A percentile compares a stretch with the other conserved stretches of the same genome.
Evolutionary conservation across 768 basidiomycete species (phyloP).

Genomic region (Pholiota molesta): DNA sequence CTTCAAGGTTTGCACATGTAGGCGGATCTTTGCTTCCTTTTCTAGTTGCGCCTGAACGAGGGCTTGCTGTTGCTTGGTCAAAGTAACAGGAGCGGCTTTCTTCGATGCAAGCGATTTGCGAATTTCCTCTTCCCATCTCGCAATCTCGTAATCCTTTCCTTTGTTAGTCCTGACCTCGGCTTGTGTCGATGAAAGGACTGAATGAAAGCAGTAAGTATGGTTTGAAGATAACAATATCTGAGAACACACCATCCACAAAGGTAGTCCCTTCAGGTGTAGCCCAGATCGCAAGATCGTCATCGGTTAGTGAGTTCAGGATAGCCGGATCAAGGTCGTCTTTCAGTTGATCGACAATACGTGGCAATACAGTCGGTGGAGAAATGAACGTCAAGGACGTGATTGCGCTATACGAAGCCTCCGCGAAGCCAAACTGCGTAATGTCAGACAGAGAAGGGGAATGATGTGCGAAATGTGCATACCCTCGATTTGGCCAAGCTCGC

Average conservation of each 20-base stretch:
- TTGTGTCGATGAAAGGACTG: constrained; percentile 70
- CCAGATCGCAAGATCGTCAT: constrained; percentile 84
- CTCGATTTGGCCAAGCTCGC: constrained; percentile 49
- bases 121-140: constrained; percentile 96
- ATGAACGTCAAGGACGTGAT: constrained; percentile 82
- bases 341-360: constrained; percentile 70
- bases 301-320: constrained; percentile 63
- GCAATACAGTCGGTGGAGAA: constrained; percentile 67
- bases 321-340: constrained; percentile 62
- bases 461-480: constrained; percentile 31
- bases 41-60: constrained; percentile 83
- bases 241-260: constrained; percentile 72
- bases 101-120: constrained; percentile 83
- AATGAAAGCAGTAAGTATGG: neutral
- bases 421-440: constrained; percentile 44
- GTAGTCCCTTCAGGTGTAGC: constrained; percentile 79
- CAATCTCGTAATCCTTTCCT: constrained; percentile 87
- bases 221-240: constrained; percentile 1
- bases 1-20: constrained; percentile 57
- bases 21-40: constrained; percentile 74
- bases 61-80: constrained; percentile 86
- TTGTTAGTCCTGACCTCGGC: constrained; percentile 56
- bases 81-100: constrained; percentile 55
- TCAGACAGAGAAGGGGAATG: neutral
- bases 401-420: constrained; percentile 74